These are phyloP conservation scores for Seminavis robusta DNA, from an alignment of 108 stramenopile species.

Conservation along the genomic window DNA sequence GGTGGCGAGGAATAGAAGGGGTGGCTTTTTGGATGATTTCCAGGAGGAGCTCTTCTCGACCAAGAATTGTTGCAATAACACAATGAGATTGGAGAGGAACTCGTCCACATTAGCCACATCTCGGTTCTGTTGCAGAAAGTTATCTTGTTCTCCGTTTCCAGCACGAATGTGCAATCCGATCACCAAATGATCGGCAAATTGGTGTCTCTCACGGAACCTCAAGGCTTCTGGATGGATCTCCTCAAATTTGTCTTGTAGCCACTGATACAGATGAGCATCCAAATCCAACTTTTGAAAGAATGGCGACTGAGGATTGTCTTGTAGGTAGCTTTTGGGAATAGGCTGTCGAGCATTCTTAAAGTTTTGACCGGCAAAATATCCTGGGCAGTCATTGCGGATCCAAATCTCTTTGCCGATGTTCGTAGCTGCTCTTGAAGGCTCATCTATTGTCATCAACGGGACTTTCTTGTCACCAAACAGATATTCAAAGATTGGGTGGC, in stretches of 20 bases:
- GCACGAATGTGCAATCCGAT: conserved; percentile 57
- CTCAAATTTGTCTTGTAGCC: conserved; percentile 25
- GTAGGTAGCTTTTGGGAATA: conserved; percentile 3
- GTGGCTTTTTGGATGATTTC: conserved; percentile 4
- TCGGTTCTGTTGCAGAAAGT: conserved; percentile 32
- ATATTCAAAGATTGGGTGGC: conserved; percentile 24
- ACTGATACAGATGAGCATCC: conserved; percentile 29
- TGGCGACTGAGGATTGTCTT: conserved; percentile 1
- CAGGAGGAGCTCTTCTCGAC: too few species aligned
- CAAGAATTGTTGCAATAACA: neutral
- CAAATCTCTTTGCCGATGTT: conserved; percentile 18
- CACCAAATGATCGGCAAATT: conserved; percentile 33
- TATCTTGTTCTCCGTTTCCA: conserved; percentile 50
- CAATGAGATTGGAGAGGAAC: conserved; percentile 20
- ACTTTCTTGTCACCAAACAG: conserved; percentile 29
- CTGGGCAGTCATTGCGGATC: conserved; percentile 47
- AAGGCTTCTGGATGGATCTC: conserved; percentile 8
- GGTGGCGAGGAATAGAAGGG: conserved; percentile 51
- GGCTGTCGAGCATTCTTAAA: conserved; percentile 32
- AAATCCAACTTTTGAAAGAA: conserved; percentile 18
- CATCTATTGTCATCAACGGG: neutral
- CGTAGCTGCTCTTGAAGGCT: too few species aligned
- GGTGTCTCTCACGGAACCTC: conserved; percentile 11
- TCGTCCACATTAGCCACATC: conserved; percentile 5
- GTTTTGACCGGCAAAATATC: conserved; percentile 40